A percentile compares a stretch with the other conserved stretches of the same genome.
phyloP scores from a whole-genome alignment of 2,329 filamentous ascomycete genomes.

The Ophiosphaerella narmari region DNA sequence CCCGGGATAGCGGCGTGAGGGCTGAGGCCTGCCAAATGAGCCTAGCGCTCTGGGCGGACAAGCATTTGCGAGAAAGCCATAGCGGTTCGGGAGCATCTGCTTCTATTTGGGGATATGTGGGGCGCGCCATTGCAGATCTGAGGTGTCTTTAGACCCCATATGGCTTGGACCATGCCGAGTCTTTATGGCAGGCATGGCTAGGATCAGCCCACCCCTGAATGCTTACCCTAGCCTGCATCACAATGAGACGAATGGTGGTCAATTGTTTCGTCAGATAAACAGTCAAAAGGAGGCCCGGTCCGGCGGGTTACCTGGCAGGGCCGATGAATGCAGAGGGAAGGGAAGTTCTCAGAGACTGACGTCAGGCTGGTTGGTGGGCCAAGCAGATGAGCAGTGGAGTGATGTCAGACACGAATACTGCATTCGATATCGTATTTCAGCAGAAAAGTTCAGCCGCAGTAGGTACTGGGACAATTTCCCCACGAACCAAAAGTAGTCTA shows the following conservation, averaged over 20 bases:
- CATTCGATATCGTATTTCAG: background rate
- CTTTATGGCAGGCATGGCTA: constrained; percentile 6
- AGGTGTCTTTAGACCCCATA: constrained; percentile 11
- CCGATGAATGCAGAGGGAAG: no score
- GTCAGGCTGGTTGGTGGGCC: no score
- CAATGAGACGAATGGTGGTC: no score
- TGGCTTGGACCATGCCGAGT: background rate
- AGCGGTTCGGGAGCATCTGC: constrained; percentile 9
- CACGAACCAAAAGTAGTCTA: constrained; percentile 2
- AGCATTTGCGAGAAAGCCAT: constrained; percentile 22
- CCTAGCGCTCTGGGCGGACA: constrained; percentile 33
- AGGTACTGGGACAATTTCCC: background rate
- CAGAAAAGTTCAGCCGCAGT: background rate
- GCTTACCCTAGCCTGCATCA: background rate
- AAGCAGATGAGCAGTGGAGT: no score
- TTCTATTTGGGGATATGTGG: constrained; percentile 25
- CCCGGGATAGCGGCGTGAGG: constrained; percentile 18
- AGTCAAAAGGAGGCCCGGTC: no score
- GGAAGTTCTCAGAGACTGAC: no score
- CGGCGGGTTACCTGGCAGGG: no score
- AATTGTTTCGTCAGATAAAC: no score
- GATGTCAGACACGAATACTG: background rate
- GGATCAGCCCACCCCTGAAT: constrained; percentile 19
- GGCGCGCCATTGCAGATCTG: constrained; percentile 26
- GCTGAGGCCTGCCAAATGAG: constrained; percentile 30